phyloP scores from a whole-genome alignment of 257 asterid genomes.

The Cordia subcordata region DNA sequence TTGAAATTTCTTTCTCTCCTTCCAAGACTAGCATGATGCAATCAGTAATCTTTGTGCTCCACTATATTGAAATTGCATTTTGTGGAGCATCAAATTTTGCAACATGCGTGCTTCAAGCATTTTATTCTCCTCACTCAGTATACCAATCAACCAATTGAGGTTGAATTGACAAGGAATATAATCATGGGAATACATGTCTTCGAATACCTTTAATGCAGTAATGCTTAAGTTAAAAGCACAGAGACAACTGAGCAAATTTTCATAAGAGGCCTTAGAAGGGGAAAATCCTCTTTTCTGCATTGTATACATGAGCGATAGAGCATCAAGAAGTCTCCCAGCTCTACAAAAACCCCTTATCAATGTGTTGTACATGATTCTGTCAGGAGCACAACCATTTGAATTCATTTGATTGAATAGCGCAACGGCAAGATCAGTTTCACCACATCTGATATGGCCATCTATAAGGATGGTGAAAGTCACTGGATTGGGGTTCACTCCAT shows the following conservation, averaged over 20 bases:
- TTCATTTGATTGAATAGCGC: constrained; percentile 49
- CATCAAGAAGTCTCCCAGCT: constrained; percentile 42
- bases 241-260: constrained; percentile 36
- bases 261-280: constrained; percentile 48
- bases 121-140: constrained; percentile 29
- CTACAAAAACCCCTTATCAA: constrained; percentile 47
- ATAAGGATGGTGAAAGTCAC: constrained; percentile 59
- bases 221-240: constrained; percentile 32
- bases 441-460: constrained; percentile 40
- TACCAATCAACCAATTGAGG: constrained; percentile 27
- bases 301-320: constrained; percentile 34
- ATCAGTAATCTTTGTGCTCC: not conserved
- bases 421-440: constrained; percentile 44
- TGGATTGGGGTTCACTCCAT: constrained; percentile 49
- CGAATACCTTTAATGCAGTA: constrained; percentile 40
- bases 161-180: constrained; percentile 41
- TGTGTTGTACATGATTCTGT: constrained; percentile 37
- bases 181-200: constrained; percentile 45
- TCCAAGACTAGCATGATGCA: not conserved
- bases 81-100: constrained; percentile 14
- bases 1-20: not conserved
- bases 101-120: constrained; percentile 26
- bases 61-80: constrained; percentile 7
- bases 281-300: constrained; percentile 55
- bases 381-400: constrained; percentile 36